Conservation (phyloP, 2,329 filamentous ascomycete species). For the Graphium sp. region DNA sequence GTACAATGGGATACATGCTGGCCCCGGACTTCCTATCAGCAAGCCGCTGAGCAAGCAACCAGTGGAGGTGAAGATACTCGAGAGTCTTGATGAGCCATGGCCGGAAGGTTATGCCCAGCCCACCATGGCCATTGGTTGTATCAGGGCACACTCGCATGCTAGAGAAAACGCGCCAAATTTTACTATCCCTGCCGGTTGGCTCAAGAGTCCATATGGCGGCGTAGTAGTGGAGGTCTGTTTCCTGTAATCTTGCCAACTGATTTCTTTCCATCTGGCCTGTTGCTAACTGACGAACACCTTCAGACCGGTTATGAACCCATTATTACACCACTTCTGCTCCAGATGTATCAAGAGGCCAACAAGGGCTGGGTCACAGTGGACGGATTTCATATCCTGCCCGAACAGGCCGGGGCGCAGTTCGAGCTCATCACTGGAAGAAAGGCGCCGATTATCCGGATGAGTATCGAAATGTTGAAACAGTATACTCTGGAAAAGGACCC, state of each 20-base stretch:
- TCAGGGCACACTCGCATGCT: constrained; percentile 52
- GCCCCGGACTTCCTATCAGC: constrained; percentile 14
- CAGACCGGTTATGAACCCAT: constrained; percentile 63
- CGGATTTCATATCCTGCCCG: constrained; percentile 57
- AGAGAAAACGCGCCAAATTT: constrained; percentile 52
- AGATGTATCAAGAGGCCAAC: constrained; percentile 42
- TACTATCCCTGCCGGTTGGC: constrained; percentile 51
- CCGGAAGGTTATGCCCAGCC: constrained; percentile 44
- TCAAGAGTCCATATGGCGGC: constrained; percentile 56
- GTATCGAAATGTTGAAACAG: too few species aligned
- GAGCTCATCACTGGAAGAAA: constrained; percentile 56
- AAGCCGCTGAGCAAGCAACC: constrained; percentile 25
- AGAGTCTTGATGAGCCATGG: constrained; percentile 44
- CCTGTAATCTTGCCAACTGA: too few species aligned
- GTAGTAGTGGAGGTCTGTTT: constrained; percentile 59
- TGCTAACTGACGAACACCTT: too few species aligned
- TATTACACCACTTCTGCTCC: constrained; percentile 51
- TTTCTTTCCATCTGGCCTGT: too few species aligned
- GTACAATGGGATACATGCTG: constrained; percentile 22
- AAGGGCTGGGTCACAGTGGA: constrained; percentile 61
- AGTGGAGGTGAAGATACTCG: too few species aligned
- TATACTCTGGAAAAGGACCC: too few species aligned
- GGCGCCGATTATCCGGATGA: too few species aligned
- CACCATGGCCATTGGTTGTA: constrained; percentile 61
- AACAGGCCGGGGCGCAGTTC: constrained; percentile 70